phyloP scores from a whole-genome alignment of 495 filamentous ascomycete species.

The Penicillium manginii region DNA sequence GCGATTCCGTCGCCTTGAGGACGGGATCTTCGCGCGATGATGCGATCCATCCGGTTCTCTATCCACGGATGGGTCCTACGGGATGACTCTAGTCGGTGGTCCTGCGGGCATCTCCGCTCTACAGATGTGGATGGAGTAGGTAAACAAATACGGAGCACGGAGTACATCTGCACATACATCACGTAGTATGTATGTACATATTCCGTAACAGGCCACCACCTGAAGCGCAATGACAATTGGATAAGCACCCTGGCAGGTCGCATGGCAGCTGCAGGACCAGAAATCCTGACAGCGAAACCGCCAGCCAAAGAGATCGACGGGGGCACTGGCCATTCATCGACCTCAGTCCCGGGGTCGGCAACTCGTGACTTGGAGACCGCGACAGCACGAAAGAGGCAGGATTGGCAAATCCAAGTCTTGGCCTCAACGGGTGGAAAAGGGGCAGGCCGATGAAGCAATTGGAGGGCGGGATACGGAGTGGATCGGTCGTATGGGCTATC shows the following conservation, averaged over 20 bases:
- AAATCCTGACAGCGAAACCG: constrained; percentile 12
- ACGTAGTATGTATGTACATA: neutral
- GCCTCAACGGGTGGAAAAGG: constrained; percentile 29
- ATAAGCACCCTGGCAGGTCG: constrained; percentile 4
- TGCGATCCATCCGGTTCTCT: constrained; percentile 1
- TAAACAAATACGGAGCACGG: neutral
- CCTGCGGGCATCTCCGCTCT: constrained; percentile 3
- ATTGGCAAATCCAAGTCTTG: constrained; percentile 23
- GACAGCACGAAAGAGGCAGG: constrained; percentile 19
- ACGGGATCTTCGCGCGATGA: constrained; percentile 3
- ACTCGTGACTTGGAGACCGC: constrained; percentile 3
- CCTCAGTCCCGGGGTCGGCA: constrained; percentile 4
- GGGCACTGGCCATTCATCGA: constrained; percentile 12
- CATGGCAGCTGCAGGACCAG: constrained; percentile 24
- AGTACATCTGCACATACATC: neutral
- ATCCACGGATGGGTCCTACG: neutral
- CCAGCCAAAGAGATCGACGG: constrained; percentile 16
- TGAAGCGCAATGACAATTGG: constrained; percentile 1
- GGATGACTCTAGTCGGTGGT: neutral
- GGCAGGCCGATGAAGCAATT: constrained; percentile 21
- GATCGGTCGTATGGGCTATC: constrained; percentile 28
- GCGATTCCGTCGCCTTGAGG: neutral
- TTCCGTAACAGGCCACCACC: neutral
- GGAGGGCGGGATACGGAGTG: constrained; percentile 14
- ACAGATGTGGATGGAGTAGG: neutral